phyloP scores from a whole-genome alignment of 208 protist species.

The Leishmania turanica region DNA sequence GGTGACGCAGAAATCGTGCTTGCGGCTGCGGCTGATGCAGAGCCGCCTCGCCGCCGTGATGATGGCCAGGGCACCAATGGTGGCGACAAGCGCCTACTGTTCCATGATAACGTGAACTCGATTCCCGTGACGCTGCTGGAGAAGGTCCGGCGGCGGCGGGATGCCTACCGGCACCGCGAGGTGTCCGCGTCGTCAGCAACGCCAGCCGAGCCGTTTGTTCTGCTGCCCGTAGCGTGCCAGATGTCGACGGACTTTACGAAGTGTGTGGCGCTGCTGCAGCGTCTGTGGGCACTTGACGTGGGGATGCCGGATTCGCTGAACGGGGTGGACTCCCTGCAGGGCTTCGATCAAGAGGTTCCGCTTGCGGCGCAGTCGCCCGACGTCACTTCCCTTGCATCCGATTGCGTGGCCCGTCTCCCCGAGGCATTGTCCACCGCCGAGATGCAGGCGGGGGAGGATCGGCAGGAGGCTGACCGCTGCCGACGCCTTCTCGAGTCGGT shows the following conservation, averaged over 20 bases:
- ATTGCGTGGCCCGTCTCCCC: constrained; percentile 3
- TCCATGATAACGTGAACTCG: constrained; percentile 31
- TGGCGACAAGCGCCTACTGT: not conserved
- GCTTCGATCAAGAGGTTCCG: not conserved
- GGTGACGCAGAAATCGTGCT: not conserved
- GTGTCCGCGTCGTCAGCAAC: not conserved
- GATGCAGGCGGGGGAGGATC: constrained; percentile 13
- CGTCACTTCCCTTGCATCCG: not conserved
- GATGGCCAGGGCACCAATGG: not conserved
- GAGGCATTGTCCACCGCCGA: constrained; percentile 7
- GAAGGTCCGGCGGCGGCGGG: constrained; percentile 30
- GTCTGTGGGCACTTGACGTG: constrained; percentile 24
- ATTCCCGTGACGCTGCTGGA: constrained; percentile 46
- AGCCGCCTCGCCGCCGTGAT: not conserved
- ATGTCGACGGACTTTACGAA: constrained; percentile 87
- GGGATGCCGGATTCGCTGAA: constrained; percentile 8
- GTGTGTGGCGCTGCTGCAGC: constrained; percentile 47
- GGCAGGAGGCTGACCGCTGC: constrained; percentile 14
- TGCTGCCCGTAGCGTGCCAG: constrained; percentile 67
- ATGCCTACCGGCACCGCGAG: not conserved
- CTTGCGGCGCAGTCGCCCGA: not conserved
- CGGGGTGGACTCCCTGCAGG: constrained; percentile 1
- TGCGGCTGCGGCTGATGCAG: not conserved
- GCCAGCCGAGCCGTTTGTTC: constrained; percentile 18
- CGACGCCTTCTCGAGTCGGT: constrained; percentile 6